Base-by-base conservation (phyloP, 75 land plant genomes). In the Cupressus sempervirens region DNA sequence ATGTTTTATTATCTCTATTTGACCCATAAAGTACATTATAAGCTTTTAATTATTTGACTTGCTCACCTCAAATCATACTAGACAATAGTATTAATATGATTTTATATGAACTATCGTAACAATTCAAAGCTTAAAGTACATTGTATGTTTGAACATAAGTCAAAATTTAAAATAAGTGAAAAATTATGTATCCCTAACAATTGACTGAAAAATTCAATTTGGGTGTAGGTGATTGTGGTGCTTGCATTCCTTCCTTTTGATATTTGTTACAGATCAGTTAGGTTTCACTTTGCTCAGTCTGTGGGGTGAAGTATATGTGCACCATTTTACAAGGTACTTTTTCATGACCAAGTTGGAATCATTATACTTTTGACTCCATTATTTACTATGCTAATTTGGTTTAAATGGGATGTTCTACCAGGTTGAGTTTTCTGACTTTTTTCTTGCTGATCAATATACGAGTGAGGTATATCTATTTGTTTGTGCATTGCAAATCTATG, bases 251-350 rank as follows among this genome's bases (percentile, higher is more conserved):
- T 86, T 56, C 87, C 88, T 16, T 36, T 88, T 35, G 84, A 88
- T 50, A 86, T 88, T 14, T 88, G 84, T 76, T 88, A 88, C 67
- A 86, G 75, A 35, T 52, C 88, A 4, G 30, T 76, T 10, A 43
- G 53, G 12, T 50, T 50, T 50, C 13, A 11, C 53, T 50, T 50
- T 50, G 13, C 13, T 15, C 53, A 0, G 89, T 81, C 56, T 40
- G 45, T 81, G 10, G 68, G 87, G 88, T 88, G 52, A 18, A 82
- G 74, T 53, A 86, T 88, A 18, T 65, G 86, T 45, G 82, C 89
- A 26, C 87, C 89, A n/a, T 23, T 88, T n/a, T 82, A 85, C 29
- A 86, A 88, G 89, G 89, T 88, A 76, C 14, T 67, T 16, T 83
- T 38, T 58, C 20, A 46, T 15, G 52, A 4, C 29, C 1, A 65